These are phyloP conservation scores for Cystofilobasidium ferigula DNA, from an alignment of 768 basidiomycete species.

Conservation along the genomic window DNA sequence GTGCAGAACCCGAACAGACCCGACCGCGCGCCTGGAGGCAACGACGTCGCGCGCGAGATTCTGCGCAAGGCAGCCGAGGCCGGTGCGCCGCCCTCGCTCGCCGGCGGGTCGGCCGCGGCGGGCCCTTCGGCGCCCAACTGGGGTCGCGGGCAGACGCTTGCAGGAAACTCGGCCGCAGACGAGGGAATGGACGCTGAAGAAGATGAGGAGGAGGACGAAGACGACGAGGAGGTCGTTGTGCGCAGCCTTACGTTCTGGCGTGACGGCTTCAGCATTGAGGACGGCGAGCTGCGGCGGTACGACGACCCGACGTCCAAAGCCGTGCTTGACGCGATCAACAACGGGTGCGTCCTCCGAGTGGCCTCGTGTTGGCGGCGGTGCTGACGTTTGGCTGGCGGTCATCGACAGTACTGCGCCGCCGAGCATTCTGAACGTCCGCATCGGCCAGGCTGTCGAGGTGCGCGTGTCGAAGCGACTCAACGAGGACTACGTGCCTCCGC, in stretches of 20 bases:
- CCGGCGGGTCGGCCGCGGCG: slow-evolving; percentile 7
- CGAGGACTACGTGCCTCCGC: slow-evolving; percentile 59
- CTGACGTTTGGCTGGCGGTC: neutral
- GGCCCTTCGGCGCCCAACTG: slow-evolving; percentile 41
- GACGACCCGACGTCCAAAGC: slow-evolving; percentile 62
- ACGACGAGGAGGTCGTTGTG: slow-evolving; percentile 50
- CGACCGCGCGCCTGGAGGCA: slow-evolving; percentile 42
- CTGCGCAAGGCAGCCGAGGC: slow-evolving; percentile 66
- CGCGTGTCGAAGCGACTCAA: slow-evolving; percentile 57
- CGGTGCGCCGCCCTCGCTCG: slow-evolving; percentile 10
- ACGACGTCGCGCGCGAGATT: slow-evolving; percentile 45
- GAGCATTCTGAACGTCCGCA: slow-evolving; percentile 56
- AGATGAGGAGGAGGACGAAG: slow-evolving; percentile 33
- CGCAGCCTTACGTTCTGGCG: slow-evolving; percentile 83
- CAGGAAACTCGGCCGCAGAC: slow-evolving; percentile 57
- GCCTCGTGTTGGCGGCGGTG: neutral
- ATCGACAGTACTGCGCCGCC: slow-evolving; percentile 60
- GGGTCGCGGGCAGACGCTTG: slow-evolving; percentile 72
- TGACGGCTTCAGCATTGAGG: slow-evolving; percentile 83
- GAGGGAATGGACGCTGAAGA: slow-evolving; percentile 10
- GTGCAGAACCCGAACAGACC: slow-evolving; percentile 67
- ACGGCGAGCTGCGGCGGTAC: slow-evolving; percentile 72
- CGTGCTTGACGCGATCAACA: slow-evolving; percentile 62
- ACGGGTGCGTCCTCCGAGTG: slow-evolving; percentile 48
- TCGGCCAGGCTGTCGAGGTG: slow-evolving; percentile 74